Percentiles rank a stretch among this genome's conserved stretches.
These are phyloP conservation scores for Pseudogymnoascus sp. DNA, from an alignment of 2,329 filamentous ascomycete genomes.

Conservation along the genomic window DNA sequence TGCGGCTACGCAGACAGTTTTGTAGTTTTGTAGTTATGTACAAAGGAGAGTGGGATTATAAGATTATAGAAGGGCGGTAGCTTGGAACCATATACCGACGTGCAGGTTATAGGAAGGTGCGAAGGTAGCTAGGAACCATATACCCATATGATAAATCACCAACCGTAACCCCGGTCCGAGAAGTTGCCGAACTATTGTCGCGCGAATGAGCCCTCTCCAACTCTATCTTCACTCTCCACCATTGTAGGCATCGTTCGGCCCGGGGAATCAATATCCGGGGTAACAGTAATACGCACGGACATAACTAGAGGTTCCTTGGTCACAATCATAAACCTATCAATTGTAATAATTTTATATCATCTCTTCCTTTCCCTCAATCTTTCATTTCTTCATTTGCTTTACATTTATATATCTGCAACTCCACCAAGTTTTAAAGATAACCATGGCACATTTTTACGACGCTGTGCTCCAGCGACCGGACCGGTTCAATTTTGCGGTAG, in stretches of 20 bases:
- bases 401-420: not conserved
- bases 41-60: not conserved
- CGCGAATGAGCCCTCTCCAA: not conserved
- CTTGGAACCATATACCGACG: not conserved
- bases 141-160: not conserved
- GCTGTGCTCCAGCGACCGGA: not conserved
- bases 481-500: constrained; percentile 34
- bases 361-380: not conserved
- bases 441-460: not conserved
- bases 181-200: not conserved
- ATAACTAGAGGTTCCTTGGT: not conserved
- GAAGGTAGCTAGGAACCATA: not conserved
- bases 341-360: not conserved
- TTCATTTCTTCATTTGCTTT: not conserved
- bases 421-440: not conserved
- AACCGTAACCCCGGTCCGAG: not conserved
- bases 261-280: not conserved
- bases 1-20: not conserved
- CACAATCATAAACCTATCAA: not conserved
- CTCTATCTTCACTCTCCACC: not conserved
- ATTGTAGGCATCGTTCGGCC: not conserved
- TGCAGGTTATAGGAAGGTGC: not conserved
- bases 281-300: not conserved
- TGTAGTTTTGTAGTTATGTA: not conserved
- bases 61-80: not conserved